Evolutionary conservation across 2,329 filamentous ascomycete species (phyloP).

Genomic region (Chaetomium strumarium): DNA sequence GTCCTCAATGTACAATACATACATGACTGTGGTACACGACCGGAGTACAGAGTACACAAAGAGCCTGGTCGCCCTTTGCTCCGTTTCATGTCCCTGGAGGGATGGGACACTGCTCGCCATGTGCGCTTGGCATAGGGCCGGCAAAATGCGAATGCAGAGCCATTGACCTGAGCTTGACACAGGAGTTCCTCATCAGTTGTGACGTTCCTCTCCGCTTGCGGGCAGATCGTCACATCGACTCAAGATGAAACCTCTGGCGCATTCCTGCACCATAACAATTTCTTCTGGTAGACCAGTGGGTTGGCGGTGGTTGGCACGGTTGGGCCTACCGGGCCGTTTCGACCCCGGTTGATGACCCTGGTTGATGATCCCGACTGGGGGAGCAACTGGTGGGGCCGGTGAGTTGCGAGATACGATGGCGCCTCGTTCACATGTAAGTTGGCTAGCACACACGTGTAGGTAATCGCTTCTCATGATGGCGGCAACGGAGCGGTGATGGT

Average conservation of each 20-base stretch:
- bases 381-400: constrained; percentile 13
- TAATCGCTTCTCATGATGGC: constrained; percentile 5
- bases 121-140: constrained; percentile 30
- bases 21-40: too few relatives aligned
- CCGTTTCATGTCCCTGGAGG: constrained; percentile 17
- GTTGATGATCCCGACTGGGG: constrained; percentile 4
- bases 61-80: constrained; percentile 6
- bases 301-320: too few relatives aligned
- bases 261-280: constrained; percentile 5
- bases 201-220: too few relatives aligned
- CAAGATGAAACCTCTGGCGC: not conserved
- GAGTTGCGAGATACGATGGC: constrained; percentile 6
- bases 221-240: too few relatives aligned
- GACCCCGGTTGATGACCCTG: constrained; percentile 9
- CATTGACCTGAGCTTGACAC: constrained; percentile 8
- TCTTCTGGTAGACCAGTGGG: not conserved
- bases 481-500: not conserved
- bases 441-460: too few relatives aligned
- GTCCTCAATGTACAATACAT: not conserved
- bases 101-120: constrained; percentile 28
- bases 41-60: too few relatives aligned
- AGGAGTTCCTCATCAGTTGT: not conserved
- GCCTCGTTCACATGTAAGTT: not conserved
- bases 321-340: constrained; percentile 18
- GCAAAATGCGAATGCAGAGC: constrained; percentile 27